Conservation (phyloP, 2,329 filamentous ascomycete species). For the Fusarium euwallaceae region DNA sequence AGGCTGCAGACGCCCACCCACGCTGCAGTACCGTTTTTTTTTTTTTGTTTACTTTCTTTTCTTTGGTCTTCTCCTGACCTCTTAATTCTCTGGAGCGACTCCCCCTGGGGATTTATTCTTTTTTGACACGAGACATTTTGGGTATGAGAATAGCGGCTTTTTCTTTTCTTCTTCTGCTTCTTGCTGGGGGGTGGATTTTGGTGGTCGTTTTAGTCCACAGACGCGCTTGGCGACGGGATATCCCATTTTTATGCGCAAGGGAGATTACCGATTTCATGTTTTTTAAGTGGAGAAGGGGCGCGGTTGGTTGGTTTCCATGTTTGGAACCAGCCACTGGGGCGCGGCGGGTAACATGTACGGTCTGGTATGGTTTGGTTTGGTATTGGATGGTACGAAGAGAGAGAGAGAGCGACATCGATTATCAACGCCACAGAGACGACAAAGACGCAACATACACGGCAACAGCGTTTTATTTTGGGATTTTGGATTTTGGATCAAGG, state of each 20-base stretch:
- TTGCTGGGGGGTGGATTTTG: slow-evolving; percentile 2
- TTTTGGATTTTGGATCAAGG: background rate
- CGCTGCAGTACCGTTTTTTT: slow-evolving; percentile 5
- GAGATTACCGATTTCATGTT: slow-evolving; percentile 13
- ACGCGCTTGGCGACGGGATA: slow-evolving; percentile 40
- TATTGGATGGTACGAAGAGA: background rate
- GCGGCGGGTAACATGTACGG: slow-evolving; percentile 3
- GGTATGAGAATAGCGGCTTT: slow-evolving; percentile 39
- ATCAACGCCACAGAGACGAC: slow-evolving; percentile 29
- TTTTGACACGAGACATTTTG: slow-evolving; percentile 25
- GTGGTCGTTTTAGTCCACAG: slow-evolving; percentile 27
- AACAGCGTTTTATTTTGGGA: slow-evolving; percentile 31
- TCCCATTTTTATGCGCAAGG: slow-evolving; percentile 24
- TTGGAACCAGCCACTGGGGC: slow-evolving; percentile 14
- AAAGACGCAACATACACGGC: slow-evolving; percentile 34
- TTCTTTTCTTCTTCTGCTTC: slow-evolving; percentile 3
- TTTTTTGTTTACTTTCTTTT: background rate
- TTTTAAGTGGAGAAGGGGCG: slow-evolving; percentile 24
- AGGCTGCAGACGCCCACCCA: background rate
- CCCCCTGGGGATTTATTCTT: slow-evolving; percentile 3
- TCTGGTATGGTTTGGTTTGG: background rate
- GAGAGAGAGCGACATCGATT: background rate
- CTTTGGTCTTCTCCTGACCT: background rate
- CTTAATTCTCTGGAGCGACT: slow-evolving; percentile 14
- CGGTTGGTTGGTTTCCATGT: background rate